These are phyloP conservation scores for Spatholobus suberectus DNA, from an alignment of 306 rosid genomes.

Conservation along the genomic window DNA sequence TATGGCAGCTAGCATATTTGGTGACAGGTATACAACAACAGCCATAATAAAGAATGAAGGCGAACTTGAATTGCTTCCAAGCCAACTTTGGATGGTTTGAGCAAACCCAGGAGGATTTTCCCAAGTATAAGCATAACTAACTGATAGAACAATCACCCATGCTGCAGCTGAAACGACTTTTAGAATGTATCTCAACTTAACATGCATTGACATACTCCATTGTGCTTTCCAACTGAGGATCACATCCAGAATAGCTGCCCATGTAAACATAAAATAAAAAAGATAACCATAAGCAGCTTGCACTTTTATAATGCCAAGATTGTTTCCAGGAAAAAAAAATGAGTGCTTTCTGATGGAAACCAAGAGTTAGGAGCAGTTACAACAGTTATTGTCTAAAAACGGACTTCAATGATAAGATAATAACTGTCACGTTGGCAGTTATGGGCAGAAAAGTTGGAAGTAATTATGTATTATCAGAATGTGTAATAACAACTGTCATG, in stretches of 20 bases:
- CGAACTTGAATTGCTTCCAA: conserved; percentile 64
- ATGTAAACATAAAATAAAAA: conserved; percentile 24
- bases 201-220: conserved; percentile 82
- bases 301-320: conserved; percentile 3
- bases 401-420: no score
- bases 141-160: conserved; percentile 91
- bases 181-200: conserved; percentile 83
- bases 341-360: no score
- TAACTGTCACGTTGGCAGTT: no score
- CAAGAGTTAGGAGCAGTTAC: no score
- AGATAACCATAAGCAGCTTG: conserved; percentile 31
- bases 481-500: no score
- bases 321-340: not conserved
- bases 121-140: conserved; percentile 91
- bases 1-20: conserved; percentile 83
- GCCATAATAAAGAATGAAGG: conserved; percentile 92
- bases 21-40: conserved; percentile 81
- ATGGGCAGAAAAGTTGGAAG: no score
- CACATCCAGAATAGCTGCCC: conserved; percentile 92
- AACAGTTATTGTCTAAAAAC: no score
- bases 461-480: no score
- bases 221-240: conserved; percentile 94
- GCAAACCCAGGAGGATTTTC: conserved; percentile 95
- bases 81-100: conserved; percentile 94
- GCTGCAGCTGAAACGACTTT: conserved; percentile 93